A percentile compares a stretch with the other conserved stretches of the same genome.
phyloP scores from a whole-genome alignment of 352 stramenopile species.

The Phytophthora idaei region DNA sequence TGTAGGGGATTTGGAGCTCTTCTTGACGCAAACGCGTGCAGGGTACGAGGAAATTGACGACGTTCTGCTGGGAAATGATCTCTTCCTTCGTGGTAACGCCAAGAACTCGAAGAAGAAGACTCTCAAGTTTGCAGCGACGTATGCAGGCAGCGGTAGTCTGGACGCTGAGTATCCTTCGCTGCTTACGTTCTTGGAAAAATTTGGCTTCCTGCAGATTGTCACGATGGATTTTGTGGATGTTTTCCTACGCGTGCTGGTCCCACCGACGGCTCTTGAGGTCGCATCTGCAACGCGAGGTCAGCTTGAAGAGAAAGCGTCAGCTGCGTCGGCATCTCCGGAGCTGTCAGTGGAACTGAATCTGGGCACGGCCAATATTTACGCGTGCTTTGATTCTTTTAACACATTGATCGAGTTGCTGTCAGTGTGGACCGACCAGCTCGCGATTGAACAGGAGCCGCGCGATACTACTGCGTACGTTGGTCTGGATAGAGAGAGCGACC shows the following conservation, averaged over 20 bases:
- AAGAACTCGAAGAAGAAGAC: slow-evolving; percentile 44
- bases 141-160: slow-evolving; percentile 22
- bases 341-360: slow-evolving; percentile 83
- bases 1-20: slow-evolving; percentile 72
- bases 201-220: slow-evolving; percentile 82
- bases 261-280: slow-evolving; percentile 33
- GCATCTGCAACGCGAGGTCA: slow-evolving; percentile 15
- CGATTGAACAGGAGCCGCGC: slow-evolving; percentile 60
- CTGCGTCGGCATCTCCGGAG: slow-evolving; percentile 60
- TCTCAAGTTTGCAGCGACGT: slow-evolving; percentile 49
- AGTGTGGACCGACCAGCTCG: slow-evolving; percentile 75
- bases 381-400: slow-evolving; percentile 91
- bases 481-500: slow-evolving; percentile 61
- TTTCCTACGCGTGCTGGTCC: slow-evolving; percentile 76
- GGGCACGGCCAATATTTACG: slow-evolving; percentile 88
- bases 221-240: slow-evolving; percentile 88
- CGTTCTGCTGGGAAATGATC: slow-evolving; percentile 65
- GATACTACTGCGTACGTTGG: slow-evolving; percentile 84
- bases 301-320: slow-evolving; percentile 41
- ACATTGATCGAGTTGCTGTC: slow-evolving; percentile 78
- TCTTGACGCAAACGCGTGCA: slow-evolving; percentile 63
- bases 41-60: slow-evolving; percentile 78
- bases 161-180: slow-evolving; percentile 66
- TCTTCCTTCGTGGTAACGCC: slow-evolving; percentile 41
- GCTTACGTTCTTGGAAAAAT: slow-evolving; percentile 82